Conservation (phyloP, 2,329 filamentous ascomycete species). For the Colletotrichum camelliae region DNA sequence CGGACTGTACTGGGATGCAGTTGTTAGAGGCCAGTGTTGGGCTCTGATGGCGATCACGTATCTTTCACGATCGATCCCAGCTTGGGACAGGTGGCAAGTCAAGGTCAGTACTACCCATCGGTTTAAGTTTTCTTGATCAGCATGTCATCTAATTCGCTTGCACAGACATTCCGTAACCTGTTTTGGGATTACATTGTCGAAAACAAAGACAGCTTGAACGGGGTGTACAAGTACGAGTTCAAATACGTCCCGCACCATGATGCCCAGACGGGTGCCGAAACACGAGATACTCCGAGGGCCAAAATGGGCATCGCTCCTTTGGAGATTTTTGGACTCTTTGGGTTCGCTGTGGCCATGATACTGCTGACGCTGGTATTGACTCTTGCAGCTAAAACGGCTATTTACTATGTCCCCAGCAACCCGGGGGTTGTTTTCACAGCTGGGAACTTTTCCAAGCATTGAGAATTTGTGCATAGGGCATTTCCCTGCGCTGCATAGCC, state of each 20-base stretch:
- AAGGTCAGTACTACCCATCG: neutral
- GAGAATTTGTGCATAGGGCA: neutral
- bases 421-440: neutral
- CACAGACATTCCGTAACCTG: neutral
- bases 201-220: neutral
- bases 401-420: neutral
- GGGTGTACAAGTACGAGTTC: neutral
- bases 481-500: rapidly evolving
- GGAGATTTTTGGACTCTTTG: neutral
- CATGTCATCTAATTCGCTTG: neutral
- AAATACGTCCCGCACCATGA: neutral
- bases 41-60: neutral
- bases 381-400: neutral
- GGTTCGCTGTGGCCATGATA: neutral
- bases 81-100: neutral
- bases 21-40: neutral
- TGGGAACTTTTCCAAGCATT: neutral
- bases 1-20: neutral
- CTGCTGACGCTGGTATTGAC: neutral
- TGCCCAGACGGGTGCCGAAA: neutral
- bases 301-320: neutral
- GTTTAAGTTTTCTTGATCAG: too few relatives aligned
- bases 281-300: neutral
- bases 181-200: neutral
- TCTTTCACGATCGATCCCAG: neutral